Base-by-base conservation (phyloP, 192 early-diverging fungal species). In the Lunasporangiospora selenospora region DNA sequence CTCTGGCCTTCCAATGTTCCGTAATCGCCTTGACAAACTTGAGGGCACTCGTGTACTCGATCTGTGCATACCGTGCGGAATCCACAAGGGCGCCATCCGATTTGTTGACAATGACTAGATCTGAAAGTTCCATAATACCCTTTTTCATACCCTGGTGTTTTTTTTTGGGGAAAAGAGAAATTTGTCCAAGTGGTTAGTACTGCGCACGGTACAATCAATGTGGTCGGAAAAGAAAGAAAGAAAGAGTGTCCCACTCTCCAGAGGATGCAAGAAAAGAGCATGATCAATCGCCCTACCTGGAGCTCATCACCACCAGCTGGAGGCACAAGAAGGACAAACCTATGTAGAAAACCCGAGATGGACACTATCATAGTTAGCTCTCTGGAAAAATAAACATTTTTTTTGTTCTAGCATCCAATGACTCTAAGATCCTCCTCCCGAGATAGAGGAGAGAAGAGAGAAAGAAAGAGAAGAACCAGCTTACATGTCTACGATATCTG, bases 81-180 rank as follows among this genome's bases (percentile, higher is more conserved):
- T 76, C 59, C 12, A 79, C 84, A 15, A 95, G 67, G 0, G 77
- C 79, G 3, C 93, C 93, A 58, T 95, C 93, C 0, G 87, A 79
- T 64, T 95, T 95, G 75, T 89, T 95, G 57, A 95, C 87, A 33
- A 95, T 76, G 0, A 95, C 81, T 26, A 95, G 61, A 67, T 95
- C 92, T 5, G 90, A 85, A 13, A 93, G 80, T 75, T 95, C 93
- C 65, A 95, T 87, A 32, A 95, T 93, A 2, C 93, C 93, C 58
- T 90, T 89, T 78, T 95, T 95, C 73, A 95, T 85, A 8, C 93
- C 93, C 83, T 86, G 57, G n/a, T n/a, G n/a, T n/a, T n/a, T n/a
- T n/a, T n/a, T 15, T 16, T 21, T n/a, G 16, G 38, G 65, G 18
- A 64, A 75, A 19, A 32, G n/a, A n/a, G 21, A 15, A 11, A 8